Evolutionary conservation across 2,329 filamentous ascomycete species (phyloP), one percentile per base, ranked within the genome.

Genomic region (Xylariaceae sp.): DNA sequence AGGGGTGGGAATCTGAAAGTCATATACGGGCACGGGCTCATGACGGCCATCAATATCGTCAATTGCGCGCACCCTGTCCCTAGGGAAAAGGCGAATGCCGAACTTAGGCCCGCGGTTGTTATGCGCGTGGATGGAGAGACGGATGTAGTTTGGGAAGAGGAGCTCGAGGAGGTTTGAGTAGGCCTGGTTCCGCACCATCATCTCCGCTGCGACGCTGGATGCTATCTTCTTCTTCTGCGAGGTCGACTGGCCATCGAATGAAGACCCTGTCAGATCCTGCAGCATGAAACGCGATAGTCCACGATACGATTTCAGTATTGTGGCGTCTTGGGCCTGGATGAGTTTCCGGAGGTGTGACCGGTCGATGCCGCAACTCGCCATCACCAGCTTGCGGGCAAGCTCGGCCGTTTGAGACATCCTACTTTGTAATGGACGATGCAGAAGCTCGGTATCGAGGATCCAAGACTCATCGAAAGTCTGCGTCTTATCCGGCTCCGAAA

Each of bases 261-360:
- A 35, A 66, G 67, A 2, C 69, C 69, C 50, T 69, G 64, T 16
- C 67, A 71, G 64, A 1, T 72, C 70, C 49, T 72, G 64, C 21
- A 72, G 61, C 68, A 72, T 86, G 36, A 89, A 73, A 30, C 84
- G 81, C 20, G 84, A 85, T 66, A 85, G 87, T 37, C 81, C 76
- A 49, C 79, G 77, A 66, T 88, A 86, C 50, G 78, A 74, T 4
- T 76, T 74, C 27, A 89, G 70, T 20, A 62, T 57, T 57, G 64
- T 50, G 57, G 67, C n/a, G 60, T 71, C 62, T 60, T 64, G 66
- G 20, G 62, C 58, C 36, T 67, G 59, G 52, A 70, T 62, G 50
- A 57, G 55, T 50, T 61, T 44, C 60, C 65, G 57, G 57, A 67
- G 60, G 55, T 57, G 53, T 55, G 65, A 46, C 62, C 61, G 46